Evolutionary conservation across 2,329 filamentous ascomycete genomes (phyloP).

Genomic region (Diaporthe ampelina): DNA sequence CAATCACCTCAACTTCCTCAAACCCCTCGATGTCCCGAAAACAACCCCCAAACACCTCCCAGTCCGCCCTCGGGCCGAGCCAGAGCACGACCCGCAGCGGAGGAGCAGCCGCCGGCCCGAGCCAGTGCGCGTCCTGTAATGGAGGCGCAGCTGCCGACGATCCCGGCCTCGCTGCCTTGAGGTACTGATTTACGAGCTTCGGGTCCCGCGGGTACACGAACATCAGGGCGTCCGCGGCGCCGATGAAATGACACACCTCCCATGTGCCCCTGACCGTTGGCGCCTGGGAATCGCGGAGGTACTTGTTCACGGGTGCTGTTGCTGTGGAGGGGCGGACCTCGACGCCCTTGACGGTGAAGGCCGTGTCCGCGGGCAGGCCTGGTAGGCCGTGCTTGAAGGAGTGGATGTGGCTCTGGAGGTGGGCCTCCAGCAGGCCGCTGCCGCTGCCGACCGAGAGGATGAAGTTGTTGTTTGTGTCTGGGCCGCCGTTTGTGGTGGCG

Average conservation of each 20-base stretch:
- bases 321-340: conserved; percentile 28
- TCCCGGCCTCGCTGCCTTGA: neutral
- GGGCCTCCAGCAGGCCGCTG: conserved; percentile 39
- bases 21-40: conserved; percentile 2
- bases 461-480: neutral
- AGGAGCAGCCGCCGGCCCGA: neutral
- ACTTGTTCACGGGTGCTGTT: conserved; percentile 29
- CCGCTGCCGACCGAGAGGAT: conserved; percentile 40
- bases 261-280: conserved; percentile 36
- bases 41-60: conserved; percentile 25
- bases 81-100: conserved; percentile 29
- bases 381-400: neutral
- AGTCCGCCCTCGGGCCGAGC: conserved; percentile 38
- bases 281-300: conserved; percentile 30
- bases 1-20: neutral
- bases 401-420: conserved; percentile 26
- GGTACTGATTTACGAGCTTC: conserved; percentile 20
- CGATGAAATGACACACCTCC: conserved; percentile 25
- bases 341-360: conserved; percentile 29
- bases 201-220: conserved; percentile 40
- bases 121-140: no score
- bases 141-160: no score
- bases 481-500: neutral
- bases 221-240: neutral
- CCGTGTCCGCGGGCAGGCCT: no score